Conservation (phyloP, 169 alveolate genomes). For the Plasmodium gonderi region DNA sequence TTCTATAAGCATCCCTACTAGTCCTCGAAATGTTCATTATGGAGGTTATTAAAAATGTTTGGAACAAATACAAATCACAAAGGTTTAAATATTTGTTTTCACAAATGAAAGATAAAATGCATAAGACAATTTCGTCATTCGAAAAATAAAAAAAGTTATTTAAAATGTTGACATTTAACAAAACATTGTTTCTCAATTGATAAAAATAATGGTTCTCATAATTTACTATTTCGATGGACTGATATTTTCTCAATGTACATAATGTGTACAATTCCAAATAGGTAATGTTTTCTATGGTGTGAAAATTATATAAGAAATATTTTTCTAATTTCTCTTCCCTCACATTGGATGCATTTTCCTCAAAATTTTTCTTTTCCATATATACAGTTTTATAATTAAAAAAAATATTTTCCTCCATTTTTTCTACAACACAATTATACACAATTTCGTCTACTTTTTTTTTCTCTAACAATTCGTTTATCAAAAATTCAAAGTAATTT, state of each 20-base stretch:
- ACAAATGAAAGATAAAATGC: constrained; percentile 63
- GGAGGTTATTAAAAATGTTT: constrained; percentile 45
- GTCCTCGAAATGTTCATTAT: constrained; percentile 58
- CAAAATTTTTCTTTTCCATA: not conserved
- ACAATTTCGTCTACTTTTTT: not conserved
- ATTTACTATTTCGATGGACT: constrained; percentile 23
- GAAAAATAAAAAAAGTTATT: constrained; percentile 43
- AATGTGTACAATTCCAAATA: constrained; percentile 55
- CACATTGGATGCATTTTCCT: not conserved
- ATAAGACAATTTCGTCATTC: constrained; percentile 54
- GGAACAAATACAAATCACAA: constrained; percentile 56
- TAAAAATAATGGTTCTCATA: constrained; percentile 45
- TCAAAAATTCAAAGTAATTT: constrained; percentile 26
- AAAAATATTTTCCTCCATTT: constrained; percentile 58
- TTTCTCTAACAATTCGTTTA: constrained; percentile 6
- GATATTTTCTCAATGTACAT: constrained; percentile 57
- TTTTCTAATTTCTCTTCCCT: not conserved
- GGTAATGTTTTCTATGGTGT: constrained; percentile 45
- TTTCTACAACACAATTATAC: not conserved
- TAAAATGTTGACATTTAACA: constrained; percentile 48
- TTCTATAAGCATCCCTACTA: constrained; percentile 64
- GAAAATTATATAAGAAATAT: constrained; percentile 55
- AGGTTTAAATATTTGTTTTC: constrained; percentile 72
- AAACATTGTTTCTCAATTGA: constrained; percentile 14
- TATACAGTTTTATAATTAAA: constrained; percentile 45